Conservation (phyloP, 1,284 basidiomycete species). For the Puccinia novopanici region DNA sequence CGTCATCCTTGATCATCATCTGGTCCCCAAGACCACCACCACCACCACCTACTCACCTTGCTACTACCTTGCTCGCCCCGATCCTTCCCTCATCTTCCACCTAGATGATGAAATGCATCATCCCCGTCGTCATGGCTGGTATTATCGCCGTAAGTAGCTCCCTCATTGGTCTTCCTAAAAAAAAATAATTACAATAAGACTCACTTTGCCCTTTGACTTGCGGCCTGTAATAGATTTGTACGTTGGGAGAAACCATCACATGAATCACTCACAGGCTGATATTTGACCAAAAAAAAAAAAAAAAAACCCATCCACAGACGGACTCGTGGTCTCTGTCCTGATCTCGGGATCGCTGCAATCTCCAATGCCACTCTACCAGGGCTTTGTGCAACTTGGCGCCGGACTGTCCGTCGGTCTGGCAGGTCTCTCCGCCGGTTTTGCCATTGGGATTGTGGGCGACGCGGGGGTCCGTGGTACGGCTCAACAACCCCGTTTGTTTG, state of each 20-base stretch:
- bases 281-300: no score
- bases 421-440: conserved; percentile 62
- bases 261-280: no score
- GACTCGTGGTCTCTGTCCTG: conserved; percentile 62
- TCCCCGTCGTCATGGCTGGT: conserved; percentile 60
- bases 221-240: conserved; percentile 51
- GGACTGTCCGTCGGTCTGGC: conserved; percentile 62
- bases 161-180: not conserved
- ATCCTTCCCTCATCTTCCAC: not conserved
- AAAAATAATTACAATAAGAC: not conserved
- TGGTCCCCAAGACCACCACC: not conserved
- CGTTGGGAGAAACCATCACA: not conserved
- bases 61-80: not conserved
- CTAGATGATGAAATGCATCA: conserved; percentile 53
- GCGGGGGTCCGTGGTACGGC: conserved; percentile 62
- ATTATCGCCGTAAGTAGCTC: conserved; percentile 58
- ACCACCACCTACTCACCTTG: no score
- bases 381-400: conserved; percentile 62
- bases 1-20: conserved; percentile 8
- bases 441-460: conserved; percentile 62
- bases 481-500: conserved; percentile 60
- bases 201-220: no score
- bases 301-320: conserved; percentile 57
- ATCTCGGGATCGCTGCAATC: conserved; percentile 61
- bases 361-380: conserved; percentile 61